Evolutionary conservation across 495 filamentous ascomycete genomes (phyloP).

Genomic region (Oidiodendron maius): DNA sequence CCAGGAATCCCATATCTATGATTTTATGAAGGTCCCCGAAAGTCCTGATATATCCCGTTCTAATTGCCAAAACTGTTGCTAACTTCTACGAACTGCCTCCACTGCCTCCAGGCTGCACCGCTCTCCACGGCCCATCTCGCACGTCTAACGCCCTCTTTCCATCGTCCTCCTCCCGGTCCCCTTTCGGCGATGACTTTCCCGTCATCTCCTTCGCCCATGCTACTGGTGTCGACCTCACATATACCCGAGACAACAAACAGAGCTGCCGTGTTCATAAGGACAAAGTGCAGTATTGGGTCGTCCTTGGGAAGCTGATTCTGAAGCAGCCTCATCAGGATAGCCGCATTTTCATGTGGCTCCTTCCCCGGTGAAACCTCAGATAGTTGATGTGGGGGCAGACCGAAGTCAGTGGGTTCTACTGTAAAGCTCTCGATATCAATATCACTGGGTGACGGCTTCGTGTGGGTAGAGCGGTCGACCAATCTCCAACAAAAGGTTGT

Average conservation of each 20-base stretch:
- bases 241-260: slow-evolving; percentile 76
- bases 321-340: slow-evolving; percentile 72
- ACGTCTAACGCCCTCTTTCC: slow-evolving; percentile 86
- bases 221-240: slow-evolving; percentile 74
- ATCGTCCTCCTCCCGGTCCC: slow-evolving; percentile 77
- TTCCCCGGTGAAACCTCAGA: slow-evolving; percentile 74
- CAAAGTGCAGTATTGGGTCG: slow-evolving; percentile 87
- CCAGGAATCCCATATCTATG: no score
- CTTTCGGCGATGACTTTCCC: slow-evolving; percentile 69
- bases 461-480: slow-evolving; percentile 32
- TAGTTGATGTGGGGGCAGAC: slow-evolving; percentile 68
- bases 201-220: slow-evolving; percentile 70
- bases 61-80: slow-evolving; percentile 17
- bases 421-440: slow-evolving; percentile 67
- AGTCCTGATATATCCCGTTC: no score
- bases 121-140: slow-evolving; percentile 80
- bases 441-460: slow-evolving; percentile 18
- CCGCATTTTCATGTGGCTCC: slow-evolving; percentile 79
- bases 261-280: slow-evolving; percentile 88
- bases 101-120: slow-evolving; percentile 71
- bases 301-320: slow-evolving; percentile 62
- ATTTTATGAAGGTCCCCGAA: not conserved
- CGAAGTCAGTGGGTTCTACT: slow-evolving; percentile 77
- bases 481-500: slow-evolving; percentile 83
- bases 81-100: slow-evolving; percentile 35